phyloP scores from a whole-genome alignment of 345 rosid genomes.

The Eucalyptus cladocalyx region DNA sequence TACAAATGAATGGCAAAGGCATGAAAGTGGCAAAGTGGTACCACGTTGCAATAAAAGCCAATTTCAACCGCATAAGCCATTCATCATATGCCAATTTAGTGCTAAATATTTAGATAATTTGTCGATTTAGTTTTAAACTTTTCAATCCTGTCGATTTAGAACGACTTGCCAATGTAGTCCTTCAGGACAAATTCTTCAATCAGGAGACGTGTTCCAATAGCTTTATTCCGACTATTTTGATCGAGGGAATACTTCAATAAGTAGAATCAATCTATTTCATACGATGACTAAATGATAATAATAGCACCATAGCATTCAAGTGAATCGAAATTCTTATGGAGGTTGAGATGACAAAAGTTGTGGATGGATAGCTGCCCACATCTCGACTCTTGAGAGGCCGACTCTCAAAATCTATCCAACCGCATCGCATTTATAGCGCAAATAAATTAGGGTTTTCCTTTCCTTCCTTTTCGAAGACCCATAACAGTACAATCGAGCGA shows the following conservation, averaged over 20 bases:
- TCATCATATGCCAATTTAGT: too few species aligned
- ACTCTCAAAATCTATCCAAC: background rate
- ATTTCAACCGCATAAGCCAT: background rate
- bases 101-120: too few species aligned
- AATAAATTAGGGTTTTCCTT: background rate
- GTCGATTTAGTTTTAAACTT: rapidly evolving
- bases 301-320: background rate
- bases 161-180: background rate
- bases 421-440: background rate
- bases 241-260: background rate
- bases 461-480: background rate
- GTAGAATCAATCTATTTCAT: background rate
- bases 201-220: background rate
- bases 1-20: background rate
- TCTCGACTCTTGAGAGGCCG: background rate
- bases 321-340: background rate
- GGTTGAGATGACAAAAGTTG: background rate
- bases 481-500: background rate
- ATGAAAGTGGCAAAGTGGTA: background rate
- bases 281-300: background rate
- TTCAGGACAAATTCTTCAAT: background rate
- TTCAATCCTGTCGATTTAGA: rapidly evolving
- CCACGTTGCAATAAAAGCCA: background rate
- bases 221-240: background rate
- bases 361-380: background rate